phyloP scores from a whole-genome alignment of 2,329 filamentous ascomycete genomes.

The Botrytis deweyae region DNA sequence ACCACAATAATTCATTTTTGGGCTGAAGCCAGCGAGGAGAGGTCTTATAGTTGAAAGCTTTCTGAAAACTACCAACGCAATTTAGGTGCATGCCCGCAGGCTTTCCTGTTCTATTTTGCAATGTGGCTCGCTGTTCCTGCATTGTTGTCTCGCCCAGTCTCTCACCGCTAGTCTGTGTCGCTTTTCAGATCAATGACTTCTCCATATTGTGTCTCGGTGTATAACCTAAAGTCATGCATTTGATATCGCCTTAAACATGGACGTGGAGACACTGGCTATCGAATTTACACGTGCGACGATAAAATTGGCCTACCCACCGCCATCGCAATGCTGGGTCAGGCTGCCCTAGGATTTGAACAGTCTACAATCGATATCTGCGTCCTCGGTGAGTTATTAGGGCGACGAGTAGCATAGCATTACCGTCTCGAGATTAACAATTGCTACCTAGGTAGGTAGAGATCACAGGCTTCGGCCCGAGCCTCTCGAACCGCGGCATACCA shows the following conservation, averaged over 20 bases:
- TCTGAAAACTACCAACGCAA: background rate
- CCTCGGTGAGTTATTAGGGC: background rate
- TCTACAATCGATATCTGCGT: background rate
- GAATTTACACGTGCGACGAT: background rate
- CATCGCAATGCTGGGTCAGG: background rate
- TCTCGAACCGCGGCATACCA: too few species aligned
- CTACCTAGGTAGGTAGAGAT: background rate
- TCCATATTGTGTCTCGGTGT: background rate
- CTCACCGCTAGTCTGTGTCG: background rate
- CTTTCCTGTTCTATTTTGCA: background rate
- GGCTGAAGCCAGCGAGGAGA: background rate
- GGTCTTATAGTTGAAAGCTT: background rate
- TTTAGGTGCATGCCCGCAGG: background rate
- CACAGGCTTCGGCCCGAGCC: background rate
- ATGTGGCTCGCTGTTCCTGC: background rate
- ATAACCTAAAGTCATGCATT: background rate
- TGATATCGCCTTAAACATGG: background rate
- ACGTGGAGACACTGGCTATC: background rate
- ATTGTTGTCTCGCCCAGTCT: background rate
- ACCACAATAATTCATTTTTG: background rate
- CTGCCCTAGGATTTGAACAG: background rate
- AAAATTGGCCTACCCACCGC: background rate
- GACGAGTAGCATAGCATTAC: background rate
- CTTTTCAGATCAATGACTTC: background rate
- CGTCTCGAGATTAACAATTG: background rate